phyloP scores from a whole-genome alignment of 1,139 yeast genomes.

The Lipomyces yarrowii region DNA sequence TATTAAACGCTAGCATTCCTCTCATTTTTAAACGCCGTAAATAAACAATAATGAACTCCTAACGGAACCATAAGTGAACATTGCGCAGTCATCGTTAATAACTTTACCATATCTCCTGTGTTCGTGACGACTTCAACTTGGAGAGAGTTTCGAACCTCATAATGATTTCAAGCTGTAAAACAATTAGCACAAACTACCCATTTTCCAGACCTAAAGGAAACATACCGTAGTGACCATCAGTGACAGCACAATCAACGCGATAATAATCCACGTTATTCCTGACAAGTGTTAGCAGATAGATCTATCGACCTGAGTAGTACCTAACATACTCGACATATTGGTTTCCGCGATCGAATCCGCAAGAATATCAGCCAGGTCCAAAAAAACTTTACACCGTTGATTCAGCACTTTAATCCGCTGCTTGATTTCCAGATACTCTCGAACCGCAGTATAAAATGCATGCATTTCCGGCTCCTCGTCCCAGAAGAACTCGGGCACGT shows the following conservation, averaged over 20 bases:
- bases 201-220: background rate
- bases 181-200: background rate
- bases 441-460: conserved; percentile 83
- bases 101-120: background rate
- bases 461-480: conserved; percentile 92
- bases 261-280: conserved; percentile 87
- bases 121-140: background rate
- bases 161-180: conserved; percentile 15
- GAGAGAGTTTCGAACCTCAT: conserved; percentile 20
- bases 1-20: background rate
- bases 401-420: conserved; percentile 91
- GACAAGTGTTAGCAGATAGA: background rate
- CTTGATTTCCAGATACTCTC: conserved; percentile 92
- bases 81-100: background rate
- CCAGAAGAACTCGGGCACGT: conserved; percentile 97
- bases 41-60: background rate
- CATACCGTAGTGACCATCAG: conserved; percentile 60
- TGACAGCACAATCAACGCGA: conserved; percentile 77
- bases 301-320: background rate
- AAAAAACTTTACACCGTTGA: conserved; percentile 89
- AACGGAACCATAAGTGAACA: background rate
- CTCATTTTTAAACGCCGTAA: background rate
- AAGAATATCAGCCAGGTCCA: conserved; percentile 89
- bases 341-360: conserved; percentile 93
- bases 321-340: conserved; percentile 59